Conservation (phyloP, 306 rosid species). For the peach (Prunus persica) region Prunus_persica_NCBIv2 NC_034011.1:4939001-4939500, state of each 20-base stretch:
- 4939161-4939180: not conserved
- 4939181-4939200: not conserved
- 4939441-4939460: slow-evolving; percentile 1
- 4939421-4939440: not conserved
- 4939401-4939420: slow-evolving; percentile 18
- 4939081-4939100: not conserved
- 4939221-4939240: not conserved
- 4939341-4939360: slow-evolving; percentile 97
- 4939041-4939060: not conserved
- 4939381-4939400: slow-evolving; percentile 99
- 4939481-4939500: slow-evolving; percentile 45
- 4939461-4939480: not conserved
- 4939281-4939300: slow-evolving; percentile 94
- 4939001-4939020: not conserved
- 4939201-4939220: not conserved
- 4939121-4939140: not conserved
- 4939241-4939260: slow-evolving; percentile 77
- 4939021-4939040: not conserved
- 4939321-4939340: slow-evolving; percentile 99
- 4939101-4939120: not conserved
- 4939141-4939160: not conserved
- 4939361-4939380: slow-evolving; percentile 99
- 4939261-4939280: slow-evolving; percentile 99
- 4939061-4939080: not conserved
- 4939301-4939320: slow-evolving; percentile 97